Evolutionary conservation across 129 eudicot species (phyloP).

Genomic region (Artemisia argyi): DNA sequence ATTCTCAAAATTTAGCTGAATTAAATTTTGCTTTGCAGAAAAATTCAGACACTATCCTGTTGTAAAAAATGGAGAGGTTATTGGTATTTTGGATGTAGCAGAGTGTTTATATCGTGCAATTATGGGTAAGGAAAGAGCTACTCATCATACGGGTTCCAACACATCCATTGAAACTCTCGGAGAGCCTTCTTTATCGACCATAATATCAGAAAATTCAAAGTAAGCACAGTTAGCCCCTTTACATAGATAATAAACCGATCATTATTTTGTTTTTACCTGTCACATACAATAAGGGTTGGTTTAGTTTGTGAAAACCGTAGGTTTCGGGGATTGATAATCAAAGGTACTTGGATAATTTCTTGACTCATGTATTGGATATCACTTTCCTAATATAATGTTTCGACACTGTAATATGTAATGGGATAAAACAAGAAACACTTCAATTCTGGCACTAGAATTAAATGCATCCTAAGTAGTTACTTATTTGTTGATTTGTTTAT

Average conservation of each 20-base stretch:
- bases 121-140: constrained; percentile 95
- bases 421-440: too few species aligned
- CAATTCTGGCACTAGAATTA: too few species aligned
- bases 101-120: constrained; percentile 94
- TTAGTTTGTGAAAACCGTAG: not conserved
- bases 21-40: constrained; percentile 46
- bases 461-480: too few species aligned
- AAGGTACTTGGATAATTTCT: too few species aligned
- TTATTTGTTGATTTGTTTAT: not conserved
- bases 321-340: too few species aligned
- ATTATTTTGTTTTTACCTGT: constrained; percentile 4
- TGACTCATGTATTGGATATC: too few species aligned
- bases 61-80: constrained; percentile 89
- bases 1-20: not conserved
- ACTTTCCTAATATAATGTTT: too few species aligned
- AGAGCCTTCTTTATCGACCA: constrained; percentile 89
- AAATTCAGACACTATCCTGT: constrained; percentile 96
- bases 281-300: not conserved
- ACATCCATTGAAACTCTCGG: constrained; percentile 86
- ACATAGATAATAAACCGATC: constrained; percentile 19
- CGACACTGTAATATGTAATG: too few species aligned
- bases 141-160: constrained; percentile 56
- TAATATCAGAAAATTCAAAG: constrained; percentile 88
- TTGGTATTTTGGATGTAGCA: constrained; percentile 92
- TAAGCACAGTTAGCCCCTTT: constrained; percentile 60